phyloP scores from a whole-genome alignment of 495 filamentous ascomycete genomes.

The Penicillium arizonense region DNA sequence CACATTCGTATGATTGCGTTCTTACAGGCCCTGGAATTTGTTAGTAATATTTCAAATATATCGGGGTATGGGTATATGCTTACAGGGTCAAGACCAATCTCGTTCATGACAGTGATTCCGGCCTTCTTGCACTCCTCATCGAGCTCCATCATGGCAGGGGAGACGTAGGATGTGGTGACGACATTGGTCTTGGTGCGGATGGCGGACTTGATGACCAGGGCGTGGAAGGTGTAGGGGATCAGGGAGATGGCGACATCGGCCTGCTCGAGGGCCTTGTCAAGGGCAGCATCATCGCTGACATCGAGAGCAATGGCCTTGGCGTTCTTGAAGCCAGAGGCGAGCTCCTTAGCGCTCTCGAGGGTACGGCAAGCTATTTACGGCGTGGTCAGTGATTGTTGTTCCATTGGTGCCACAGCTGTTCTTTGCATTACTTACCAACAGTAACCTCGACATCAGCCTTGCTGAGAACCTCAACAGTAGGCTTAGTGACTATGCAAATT shows the following conservation, averaged over 20 bases:
- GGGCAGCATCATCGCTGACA: conserved; percentile 66
- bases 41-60: no score
- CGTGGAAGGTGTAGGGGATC: conserved; percentile 94
- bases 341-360: conserved; percentile 69
- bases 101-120: conserved; percentile 97
- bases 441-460: conserved; percentile 76
- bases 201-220: conserved; percentile 86
- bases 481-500: conserved; percentile 57
- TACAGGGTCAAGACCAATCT: conserved; percentile 70
- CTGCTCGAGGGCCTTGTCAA: conserved; percentile 76
- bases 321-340: conserved; percentile 68
- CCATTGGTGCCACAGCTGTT: not conserved
- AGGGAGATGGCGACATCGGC: conserved; percentile 77
- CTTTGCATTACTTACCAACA: conserved; percentile 59
- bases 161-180: conserved; percentile 94
- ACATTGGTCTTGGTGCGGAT: conserved; percentile 93
- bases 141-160: conserved; percentile 87
- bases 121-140: conserved; percentile 82
- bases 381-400: not conserved
- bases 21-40: no score
- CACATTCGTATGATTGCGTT: no score
- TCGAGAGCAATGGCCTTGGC: conserved; percentile 77
- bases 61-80: not conserved
- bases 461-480: conserved; percentile 74
- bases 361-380: conserved; percentile 73